phyloP scores from a whole-genome alignment of 345 rosid species.

The Corchorus capsularis region DNA sequence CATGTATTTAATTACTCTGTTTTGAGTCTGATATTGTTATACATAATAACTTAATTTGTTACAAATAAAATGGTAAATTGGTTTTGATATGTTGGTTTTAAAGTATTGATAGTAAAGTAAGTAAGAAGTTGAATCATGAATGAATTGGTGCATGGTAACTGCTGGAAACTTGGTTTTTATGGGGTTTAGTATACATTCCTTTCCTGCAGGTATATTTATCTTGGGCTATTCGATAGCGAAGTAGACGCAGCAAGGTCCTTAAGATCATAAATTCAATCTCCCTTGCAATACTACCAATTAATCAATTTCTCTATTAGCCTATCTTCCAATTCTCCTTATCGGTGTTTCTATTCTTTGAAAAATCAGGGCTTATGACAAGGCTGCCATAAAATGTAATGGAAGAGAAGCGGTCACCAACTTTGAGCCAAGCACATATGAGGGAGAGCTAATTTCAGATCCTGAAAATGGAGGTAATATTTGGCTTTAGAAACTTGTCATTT shows the following conservation, averaged over 20 bases:
- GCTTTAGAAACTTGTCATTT: neutral
- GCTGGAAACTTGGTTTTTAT: constrained; percentile 29
- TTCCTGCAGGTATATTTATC: constrained; percentile 85
- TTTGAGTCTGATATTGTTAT: neutral
- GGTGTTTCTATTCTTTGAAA: constrained; percentile 23
- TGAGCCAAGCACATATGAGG: constrained; percentile 65
- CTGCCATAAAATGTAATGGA: constrained; percentile 86
- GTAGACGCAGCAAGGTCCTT: constrained; percentile 93
- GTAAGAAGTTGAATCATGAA: constrained; percentile 17
- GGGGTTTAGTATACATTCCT: constrained; percentile 29
- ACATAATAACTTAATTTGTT: neutral
- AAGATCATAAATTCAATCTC: constrained; percentile 20
- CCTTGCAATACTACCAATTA: neutral
- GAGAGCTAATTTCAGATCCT: constrained; percentile 36
- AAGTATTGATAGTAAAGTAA: constrained; percentile 3
- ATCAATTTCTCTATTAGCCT: neutral
- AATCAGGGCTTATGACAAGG: constrained; percentile 89
- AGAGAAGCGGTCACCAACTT: constrained; percentile 95
- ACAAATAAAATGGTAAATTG: neutral
- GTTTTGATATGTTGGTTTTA: neutral
- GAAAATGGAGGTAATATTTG: constrained; percentile 33
- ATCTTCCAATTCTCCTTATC: neutral
- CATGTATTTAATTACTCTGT: neutral
- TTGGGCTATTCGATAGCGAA: constrained; percentile 90
- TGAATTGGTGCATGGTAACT: constrained; percentile 15